These are phyloP conservation scores for Patellifolia procumbens DNA, from an alignment of 179 eudicot genomes.

Conservation along the genomic window DNA sequence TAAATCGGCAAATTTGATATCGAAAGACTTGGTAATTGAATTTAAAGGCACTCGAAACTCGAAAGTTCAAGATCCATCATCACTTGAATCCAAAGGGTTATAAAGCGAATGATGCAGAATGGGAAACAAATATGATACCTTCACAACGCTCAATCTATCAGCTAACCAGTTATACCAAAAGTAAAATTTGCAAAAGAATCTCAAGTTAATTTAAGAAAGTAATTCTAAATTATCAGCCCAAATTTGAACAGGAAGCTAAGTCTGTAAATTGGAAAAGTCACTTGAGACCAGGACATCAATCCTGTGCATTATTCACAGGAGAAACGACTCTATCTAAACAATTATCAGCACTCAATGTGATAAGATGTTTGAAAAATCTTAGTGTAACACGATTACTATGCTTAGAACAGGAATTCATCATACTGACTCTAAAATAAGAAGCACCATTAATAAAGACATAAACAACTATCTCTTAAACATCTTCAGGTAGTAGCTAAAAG, in stretches of 20 bases:
- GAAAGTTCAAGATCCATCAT: neutral
- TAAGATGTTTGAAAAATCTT: neutral
- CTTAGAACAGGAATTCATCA: neutral
- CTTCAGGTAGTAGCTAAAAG: neutral
- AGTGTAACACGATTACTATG: neutral
- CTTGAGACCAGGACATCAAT: neutral
- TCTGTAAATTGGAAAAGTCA: neutral
- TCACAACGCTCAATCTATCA: neutral
- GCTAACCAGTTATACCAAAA: neutral
- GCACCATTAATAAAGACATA: neutral
- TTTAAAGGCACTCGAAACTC: neutral
- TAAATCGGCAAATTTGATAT: neutral
- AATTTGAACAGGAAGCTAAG: neutral
- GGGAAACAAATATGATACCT: no score
- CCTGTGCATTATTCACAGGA: neutral
- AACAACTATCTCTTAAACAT: neutral
- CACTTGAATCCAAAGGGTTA: neutral
- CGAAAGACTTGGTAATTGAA: neutral
- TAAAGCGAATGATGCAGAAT: neutral
- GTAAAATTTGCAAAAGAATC: no score
- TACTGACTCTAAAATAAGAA: neutral
- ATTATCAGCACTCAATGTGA: neutral
- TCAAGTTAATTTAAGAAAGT: neutral
- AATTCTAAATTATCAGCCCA: neutral
- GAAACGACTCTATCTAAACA: neutral